Percentiles rank a stretch among this genome's conserved stretches.
phyloP scores from a whole-genome alignment of 106 monocot species.

The Dioscorea dumetorum region DNA sequence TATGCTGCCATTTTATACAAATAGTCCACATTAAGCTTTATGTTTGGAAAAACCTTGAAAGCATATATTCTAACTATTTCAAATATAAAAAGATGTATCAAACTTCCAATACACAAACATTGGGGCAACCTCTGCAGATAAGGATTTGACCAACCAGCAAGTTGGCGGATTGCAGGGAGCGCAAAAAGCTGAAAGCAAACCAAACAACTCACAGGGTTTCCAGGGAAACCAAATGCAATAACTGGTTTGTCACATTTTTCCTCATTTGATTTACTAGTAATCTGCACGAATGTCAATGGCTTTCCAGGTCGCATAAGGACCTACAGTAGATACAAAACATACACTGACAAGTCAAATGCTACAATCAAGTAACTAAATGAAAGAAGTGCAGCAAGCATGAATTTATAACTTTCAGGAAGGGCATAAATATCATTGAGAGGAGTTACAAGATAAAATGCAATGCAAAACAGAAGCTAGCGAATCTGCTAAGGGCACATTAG shows the following conservation, averaged over 20 bases:
- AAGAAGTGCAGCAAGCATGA: too few relatives aligned
- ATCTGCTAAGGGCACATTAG: too few relatives aligned
- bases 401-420: too few relatives aligned
- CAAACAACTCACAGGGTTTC: slow-evolving; percentile 94
- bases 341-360: neutral
- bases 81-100: too few relatives aligned
- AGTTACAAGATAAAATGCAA: neutral
- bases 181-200: slow-evolving; percentile 97
- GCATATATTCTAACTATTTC: too few relatives aligned
- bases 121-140: slow-evolving; percentile 55
- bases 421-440: neutral
- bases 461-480: neutral
- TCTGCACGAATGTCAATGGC: slow-evolving; percentile 86
- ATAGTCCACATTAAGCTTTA: too few relatives aligned
- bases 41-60: too few relatives aligned
- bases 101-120: too few relatives aligned
- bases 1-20: too few relatives aligned
- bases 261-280: slow-evolving; percentile 22
- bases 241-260: slow-evolving; percentile 29
- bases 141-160: slow-evolving; percentile 81
- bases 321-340: slow-evolving; percentile 15
- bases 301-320: slow-evolving; percentile 92
- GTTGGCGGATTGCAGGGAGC: slow-evolving; percentile 67
- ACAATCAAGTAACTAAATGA: too few relatives aligned
- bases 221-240: slow-evolving; percentile 95